Evolutionary conservation across 345 rosid genomes (phyloP).

Genomic region (Salix exigua): DNA sequence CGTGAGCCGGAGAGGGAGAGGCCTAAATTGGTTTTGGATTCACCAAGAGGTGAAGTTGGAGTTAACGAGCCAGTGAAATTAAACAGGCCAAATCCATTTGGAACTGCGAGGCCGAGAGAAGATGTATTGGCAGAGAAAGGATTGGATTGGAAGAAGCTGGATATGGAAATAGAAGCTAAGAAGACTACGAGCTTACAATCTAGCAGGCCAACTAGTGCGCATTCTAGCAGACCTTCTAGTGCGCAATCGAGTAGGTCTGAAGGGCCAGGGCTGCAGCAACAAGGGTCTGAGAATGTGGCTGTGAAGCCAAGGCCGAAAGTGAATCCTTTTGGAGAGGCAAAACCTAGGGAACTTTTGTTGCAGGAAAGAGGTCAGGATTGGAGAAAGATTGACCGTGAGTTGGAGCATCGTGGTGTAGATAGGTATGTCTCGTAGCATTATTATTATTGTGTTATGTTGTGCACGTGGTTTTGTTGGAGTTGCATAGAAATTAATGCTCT

Average conservation of each 20-base stretch:
- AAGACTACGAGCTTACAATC: constrained; percentile 33
- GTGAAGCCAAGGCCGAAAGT: constrained; percentile 70
- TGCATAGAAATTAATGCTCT: background rate
- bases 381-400: constrained; percentile 83
- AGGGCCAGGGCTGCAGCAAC: constrained; percentile 40
- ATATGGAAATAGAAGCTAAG: constrained; percentile 70
- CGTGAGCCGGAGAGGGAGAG: constrained; percentile 48
- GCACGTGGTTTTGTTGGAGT: constrained; percentile 1
- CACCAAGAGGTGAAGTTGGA: constrained; percentile 47
- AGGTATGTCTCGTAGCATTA: constrained; percentile 40
- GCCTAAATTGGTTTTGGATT: constrained; percentile 61
- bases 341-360: constrained; percentile 88
- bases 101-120: constrained; percentile 91
- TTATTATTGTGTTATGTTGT: background rate
- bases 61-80: constrained; percentile 47
- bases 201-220: constrained; percentile 83
- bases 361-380: constrained; percentile 86
- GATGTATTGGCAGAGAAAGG: constrained; percentile 91
- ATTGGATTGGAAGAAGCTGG: constrained; percentile 85
- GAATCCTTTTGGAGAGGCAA: constrained; percentile 96
- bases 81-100: constrained; percentile 75
- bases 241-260: constrained; percentile 83
- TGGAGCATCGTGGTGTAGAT: constrained; percentile 81
- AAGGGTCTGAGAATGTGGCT: constrained; percentile 48
- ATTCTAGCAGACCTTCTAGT: constrained; percentile 92